Conservation (phyloP, 768 basidiomycete species). For the Gautieria morchelliformis region DNA sequence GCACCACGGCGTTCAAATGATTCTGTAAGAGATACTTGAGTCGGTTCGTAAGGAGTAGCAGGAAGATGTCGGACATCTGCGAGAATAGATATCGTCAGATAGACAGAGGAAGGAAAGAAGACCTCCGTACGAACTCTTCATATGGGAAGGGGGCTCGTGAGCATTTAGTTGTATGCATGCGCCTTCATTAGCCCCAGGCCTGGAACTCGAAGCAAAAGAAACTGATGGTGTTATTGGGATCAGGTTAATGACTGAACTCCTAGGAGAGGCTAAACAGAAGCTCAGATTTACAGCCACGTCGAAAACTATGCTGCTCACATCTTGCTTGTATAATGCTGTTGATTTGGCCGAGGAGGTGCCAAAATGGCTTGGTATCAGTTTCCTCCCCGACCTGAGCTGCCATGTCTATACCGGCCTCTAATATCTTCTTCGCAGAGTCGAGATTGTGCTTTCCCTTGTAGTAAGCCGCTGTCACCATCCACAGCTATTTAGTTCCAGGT, state of each 20-base stretch:
- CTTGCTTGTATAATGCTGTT: neutral
- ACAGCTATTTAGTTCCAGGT: conserved; percentile 25
- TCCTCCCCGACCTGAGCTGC: neutral
- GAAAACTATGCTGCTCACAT: neutral
- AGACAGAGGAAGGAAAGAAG: neutral
- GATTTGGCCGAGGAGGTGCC: conserved; percentile 4
- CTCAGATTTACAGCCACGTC: neutral
- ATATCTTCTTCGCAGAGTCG: conserved; percentile 25
- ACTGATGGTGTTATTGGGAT: neutral
- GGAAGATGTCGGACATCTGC: neutral
- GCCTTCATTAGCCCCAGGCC: neutral
- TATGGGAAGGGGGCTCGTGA: neutral
- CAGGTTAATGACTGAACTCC: neutral
- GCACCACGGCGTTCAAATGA: neutral
- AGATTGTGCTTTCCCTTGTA: conserved; percentile 43
- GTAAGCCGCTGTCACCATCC: conserved; percentile 45
- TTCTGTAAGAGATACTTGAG: neutral
- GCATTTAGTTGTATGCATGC: neutral
- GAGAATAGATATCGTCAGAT: neutral
- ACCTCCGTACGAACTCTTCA: neutral
- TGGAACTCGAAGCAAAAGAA: neutral
- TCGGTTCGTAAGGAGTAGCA: neutral
- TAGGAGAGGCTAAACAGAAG: neutral
- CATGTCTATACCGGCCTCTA: conserved; percentile 7
- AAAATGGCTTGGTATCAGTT: conserved; percentile 7